Evolutionary conservation across 345 rosid species (phyloP).

Genomic region (Kandelia obovata): DNA sequence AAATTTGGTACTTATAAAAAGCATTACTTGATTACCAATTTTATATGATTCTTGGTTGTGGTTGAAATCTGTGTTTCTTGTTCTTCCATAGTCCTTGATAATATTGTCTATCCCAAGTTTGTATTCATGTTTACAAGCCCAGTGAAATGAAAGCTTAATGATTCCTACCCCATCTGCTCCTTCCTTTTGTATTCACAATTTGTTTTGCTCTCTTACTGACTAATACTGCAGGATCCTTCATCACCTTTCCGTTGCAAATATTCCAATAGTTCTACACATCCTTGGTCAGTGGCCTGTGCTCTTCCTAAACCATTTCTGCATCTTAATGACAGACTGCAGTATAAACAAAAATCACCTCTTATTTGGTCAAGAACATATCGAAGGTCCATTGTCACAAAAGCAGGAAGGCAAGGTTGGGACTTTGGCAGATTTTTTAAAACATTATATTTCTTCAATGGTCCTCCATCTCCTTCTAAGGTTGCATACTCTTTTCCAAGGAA

Average conservation of each 20-base stretch:
- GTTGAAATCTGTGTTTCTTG: too few relatives aligned
- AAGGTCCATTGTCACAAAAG: conserved; percentile 36
- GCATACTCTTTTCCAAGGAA: neutral
- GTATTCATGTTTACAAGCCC: too few relatives aligned
- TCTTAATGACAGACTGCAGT: conserved; percentile 36
- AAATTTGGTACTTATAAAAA: too few relatives aligned
- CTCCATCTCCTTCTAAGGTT: conserved; percentile 86
- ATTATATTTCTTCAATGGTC: conserved; percentile 73
- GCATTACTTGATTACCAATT: too few relatives aligned
- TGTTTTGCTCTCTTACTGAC: conserved; percentile 9
- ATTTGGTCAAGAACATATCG: conserved; percentile 28
- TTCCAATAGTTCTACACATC: conserved; percentile 31
- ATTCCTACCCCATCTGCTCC: neutral
- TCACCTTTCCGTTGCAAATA: conserved; percentile 33
- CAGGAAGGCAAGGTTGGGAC: conserved; percentile 72
- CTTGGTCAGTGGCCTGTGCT: conserved; percentile 31
- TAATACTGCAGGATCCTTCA: conserved; percentile 60
- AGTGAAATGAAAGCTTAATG: neutral
- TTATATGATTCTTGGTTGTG: too few relatives aligned
- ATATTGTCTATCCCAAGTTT: too few relatives aligned
- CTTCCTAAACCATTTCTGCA: conserved; percentile 82
- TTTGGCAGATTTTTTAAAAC: conserved; percentile 84
- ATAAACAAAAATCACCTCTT: conserved; percentile 30
- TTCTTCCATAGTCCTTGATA: too few relatives aligned
- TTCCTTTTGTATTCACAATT: neutral